phyloP scores from a whole-genome alignment of 2,329 filamentous ascomycete species.

The Cladosporium sp. region DNA sequence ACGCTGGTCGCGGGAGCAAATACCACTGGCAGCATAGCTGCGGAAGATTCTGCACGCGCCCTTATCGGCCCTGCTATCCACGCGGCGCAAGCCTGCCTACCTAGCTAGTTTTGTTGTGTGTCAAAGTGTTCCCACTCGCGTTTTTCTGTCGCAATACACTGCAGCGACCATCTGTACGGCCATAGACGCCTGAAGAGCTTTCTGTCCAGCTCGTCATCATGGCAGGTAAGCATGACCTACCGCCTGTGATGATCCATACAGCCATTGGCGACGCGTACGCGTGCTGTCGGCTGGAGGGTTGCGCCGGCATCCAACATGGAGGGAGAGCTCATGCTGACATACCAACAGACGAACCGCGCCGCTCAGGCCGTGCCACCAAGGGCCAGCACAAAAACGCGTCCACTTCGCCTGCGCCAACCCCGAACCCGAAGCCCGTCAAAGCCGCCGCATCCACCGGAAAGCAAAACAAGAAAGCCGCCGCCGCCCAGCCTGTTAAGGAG shows the following conservation, averaged over 20 bases:
- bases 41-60: neutral
- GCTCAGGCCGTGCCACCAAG: constrained; percentile 93
- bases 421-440: constrained; percentile 38
- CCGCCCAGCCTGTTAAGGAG: constrained; percentile 42
- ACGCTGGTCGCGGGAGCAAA: constrained; percentile 2
- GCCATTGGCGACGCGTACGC: constrained; percentile 1
- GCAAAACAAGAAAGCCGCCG: constrained; percentile 24
- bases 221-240: constrained; percentile 12
- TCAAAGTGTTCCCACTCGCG: constrained; percentile 10
- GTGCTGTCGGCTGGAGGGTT: neutral
- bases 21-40: neutral
- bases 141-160: constrained; percentile 1
- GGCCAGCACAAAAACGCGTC: constrained; percentile 87
- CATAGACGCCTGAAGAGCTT: neutral
- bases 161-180: neutral
- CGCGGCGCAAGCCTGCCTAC: constrained; percentile 10
- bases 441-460: constrained; percentile 38
- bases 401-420: constrained; percentile 42
- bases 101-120: constrained; percentile 12
- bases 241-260: neutral
- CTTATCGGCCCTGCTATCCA: constrained; percentile 1
- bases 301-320: neutral
- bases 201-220: neutral
- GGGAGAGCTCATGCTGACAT: neutral
- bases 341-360: constrained; percentile 69